Base-by-base conservation (phyloP, 257 asterid genomes). In the Euphrasia confusa region DNA sequence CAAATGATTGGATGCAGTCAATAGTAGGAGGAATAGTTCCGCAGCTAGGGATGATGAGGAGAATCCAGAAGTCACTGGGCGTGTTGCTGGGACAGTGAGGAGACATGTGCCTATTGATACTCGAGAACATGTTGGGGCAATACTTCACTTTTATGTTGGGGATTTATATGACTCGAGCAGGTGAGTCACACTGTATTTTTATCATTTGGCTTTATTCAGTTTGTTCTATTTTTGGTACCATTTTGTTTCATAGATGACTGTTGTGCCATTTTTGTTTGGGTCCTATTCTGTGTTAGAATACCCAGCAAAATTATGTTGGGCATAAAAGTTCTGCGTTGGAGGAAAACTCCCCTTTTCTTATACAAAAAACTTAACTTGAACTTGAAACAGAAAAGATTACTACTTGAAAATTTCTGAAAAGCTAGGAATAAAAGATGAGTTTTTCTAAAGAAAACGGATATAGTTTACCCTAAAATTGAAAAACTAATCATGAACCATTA, bases 11-110 rank as follows among this genome's bases (percentile, higher is more conserved):
- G 21, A 67, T 77, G 77, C 96, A 89, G 97, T 68, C 67, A 84
- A 79, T 75, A 45, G 60, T 63, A 85, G 79, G 84, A 87, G 90
- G 81, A 81, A 75, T 47, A 71, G 70, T 72, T 73, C 79, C 24
- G 72, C 83, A 35, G 70, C 74, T 66, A 68, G 72, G 11, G 95
- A 83, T 69, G 95, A 89, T 67, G 95, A 81, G 30, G 95, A 86
- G 64, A 89, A 76, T 64, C 72, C 84, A 32, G 95, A 84, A 72
- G 77, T 78, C 61, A 81, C 57, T 76, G 99, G 99, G 21, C 96
- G 94, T 60, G 91, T 89, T 45, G 95, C 97, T 72, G 99, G 99
- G 55, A 93, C 97, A 32, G 97, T 93, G 68, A 89, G 99, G 77
- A 78, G 97, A 58, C 89, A 89, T 74, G 76, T 80, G 5, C 99